These are phyloP conservation scores for Secale cereale DNA, from an alignment of 176 grass and related monocot species.

Conservation along the genomic window DNA sequence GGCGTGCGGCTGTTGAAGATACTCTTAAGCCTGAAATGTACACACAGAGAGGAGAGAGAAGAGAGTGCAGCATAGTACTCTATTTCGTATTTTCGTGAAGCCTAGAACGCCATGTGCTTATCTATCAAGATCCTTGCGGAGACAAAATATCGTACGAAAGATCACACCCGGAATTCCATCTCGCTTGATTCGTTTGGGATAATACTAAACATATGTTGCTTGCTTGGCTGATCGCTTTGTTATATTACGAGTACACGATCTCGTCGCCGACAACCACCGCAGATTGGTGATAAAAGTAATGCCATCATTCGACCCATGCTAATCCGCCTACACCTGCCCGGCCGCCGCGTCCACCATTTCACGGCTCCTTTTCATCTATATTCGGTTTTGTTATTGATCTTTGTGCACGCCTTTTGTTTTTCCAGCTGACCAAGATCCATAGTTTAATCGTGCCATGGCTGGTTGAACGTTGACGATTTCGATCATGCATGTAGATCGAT, in stretches of 20 bases:
- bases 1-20: too few relatives aligned
- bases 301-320: slow-evolving; percentile 14
- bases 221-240: background rate
- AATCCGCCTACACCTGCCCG: slow-evolving; percentile 31
- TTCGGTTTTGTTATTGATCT: background rate
- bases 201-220: background rate
- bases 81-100: too few relatives aligned
- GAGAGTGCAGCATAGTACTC: too few relatives aligned
- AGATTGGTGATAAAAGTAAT: background rate
- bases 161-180: background rate
- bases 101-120: too few relatives aligned
- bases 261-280: slow-evolving; percentile 24
- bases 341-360: slow-evolving; percentile 42
- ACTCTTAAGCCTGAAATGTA: too few relatives aligned
- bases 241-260: background rate
- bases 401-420: background rate
- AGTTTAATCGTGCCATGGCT: background rate
- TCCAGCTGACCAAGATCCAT: background rate
- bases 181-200: background rate
- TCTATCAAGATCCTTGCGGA: background rate
- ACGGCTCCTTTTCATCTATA: background rate
- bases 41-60: too few relatives aligned
- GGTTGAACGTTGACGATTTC: background rate
- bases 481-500: background rate
- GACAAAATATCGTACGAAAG: background rate